Evolutionary conservation across 2,329 filamentous ascomycete genomes (phyloP).

Genomic region (Apiospora kogelbergensis): DNA sequence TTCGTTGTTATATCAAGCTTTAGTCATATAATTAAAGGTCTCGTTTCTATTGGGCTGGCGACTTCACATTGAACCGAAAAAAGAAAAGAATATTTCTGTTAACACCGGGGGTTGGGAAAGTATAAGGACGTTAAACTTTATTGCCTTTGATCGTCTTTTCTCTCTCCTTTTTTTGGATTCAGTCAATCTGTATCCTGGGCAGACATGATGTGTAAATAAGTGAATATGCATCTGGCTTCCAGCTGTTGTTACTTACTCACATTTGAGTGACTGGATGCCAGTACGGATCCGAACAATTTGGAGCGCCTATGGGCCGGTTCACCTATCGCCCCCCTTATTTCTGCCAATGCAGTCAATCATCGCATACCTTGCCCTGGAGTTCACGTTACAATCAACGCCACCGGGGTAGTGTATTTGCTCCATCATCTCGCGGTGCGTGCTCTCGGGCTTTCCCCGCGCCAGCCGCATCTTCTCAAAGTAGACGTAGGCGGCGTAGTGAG

Average conservation of each 20-base stretch:
- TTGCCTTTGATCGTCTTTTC: too few species aligned
- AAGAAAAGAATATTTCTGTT: too few species aligned
- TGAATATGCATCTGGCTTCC: neutral
- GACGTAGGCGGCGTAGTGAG: slow-evolving; percentile 56
- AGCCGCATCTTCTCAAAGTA: slow-evolving; percentile 61
- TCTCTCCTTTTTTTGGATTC: too few species aligned
- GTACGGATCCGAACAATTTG: neutral
- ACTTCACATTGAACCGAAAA: too few species aligned
- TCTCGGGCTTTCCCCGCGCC: slow-evolving; percentile 52
- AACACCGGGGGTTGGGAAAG: neutral
- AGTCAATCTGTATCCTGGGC: too few species aligned
- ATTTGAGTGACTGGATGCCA: neutral
- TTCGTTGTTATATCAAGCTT: neutral
- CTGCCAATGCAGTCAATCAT: too few species aligned
- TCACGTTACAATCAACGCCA: neutral
- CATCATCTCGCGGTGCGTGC: slow-evolving; percentile 48
- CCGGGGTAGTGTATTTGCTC: slow-evolving; percentile 32
- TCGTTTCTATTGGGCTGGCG: too few species aligned
- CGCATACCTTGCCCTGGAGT: neutral
- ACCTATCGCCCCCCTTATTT: neutral
- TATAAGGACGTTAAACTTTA: too few species aligned
- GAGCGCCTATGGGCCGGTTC: neutral
- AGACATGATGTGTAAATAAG: neutral
- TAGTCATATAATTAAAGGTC: neutral
- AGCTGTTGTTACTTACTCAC: neutral